Conservation (phyloP, 129 eudicot species). For the Cynara cardunculus region DNA sequence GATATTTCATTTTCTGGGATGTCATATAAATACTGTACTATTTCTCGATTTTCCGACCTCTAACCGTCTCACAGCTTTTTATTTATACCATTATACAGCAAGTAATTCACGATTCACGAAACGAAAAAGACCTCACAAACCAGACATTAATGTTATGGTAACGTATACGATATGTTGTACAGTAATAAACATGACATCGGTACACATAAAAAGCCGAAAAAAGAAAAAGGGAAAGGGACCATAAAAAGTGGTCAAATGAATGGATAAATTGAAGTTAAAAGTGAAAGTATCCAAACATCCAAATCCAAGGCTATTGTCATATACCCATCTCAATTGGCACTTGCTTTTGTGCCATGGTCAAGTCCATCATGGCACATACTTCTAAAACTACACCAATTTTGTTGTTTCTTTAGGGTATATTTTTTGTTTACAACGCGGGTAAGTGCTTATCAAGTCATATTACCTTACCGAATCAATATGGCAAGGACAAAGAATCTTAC, state of each 20-base stretch:
- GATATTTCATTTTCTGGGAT: neutral
- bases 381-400: slow-evolving; percentile 23
- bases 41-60: neutral
- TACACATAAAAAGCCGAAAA: slow-evolving; percentile 23
- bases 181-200: neutral
- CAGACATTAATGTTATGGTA: neutral
- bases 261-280: slow-evolving; percentile 24
- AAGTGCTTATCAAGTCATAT: too few relatives aligned
- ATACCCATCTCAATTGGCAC: slow-evolving; percentile 23
- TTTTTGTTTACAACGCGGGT: too few relatives aligned
- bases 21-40: neutral
- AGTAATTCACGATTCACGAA: neutral
- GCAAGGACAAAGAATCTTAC: too few relatives aligned
- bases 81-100: neutral
- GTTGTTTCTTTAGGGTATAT: neutral
- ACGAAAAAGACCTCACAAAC: slow-evolving; percentile 14
- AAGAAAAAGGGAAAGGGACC: slow-evolving; percentile 13
- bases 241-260: slow-evolving; percentile 27
- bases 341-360: slow-evolving; percentile 36
- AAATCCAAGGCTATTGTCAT: slow-evolving; percentile 17
- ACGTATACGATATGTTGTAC: neutral
- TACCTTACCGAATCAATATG: too few relatives aligned
- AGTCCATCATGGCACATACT: slow-evolving; percentile 20
- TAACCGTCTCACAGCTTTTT: neutral
- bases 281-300: slow-evolving; percentile 32